Evolutionary conservation across 495 filamentous ascomycete species (phyloP), one percentile per base, ranked within the genome.

Genomic region (Copromyces sp.): DNA sequence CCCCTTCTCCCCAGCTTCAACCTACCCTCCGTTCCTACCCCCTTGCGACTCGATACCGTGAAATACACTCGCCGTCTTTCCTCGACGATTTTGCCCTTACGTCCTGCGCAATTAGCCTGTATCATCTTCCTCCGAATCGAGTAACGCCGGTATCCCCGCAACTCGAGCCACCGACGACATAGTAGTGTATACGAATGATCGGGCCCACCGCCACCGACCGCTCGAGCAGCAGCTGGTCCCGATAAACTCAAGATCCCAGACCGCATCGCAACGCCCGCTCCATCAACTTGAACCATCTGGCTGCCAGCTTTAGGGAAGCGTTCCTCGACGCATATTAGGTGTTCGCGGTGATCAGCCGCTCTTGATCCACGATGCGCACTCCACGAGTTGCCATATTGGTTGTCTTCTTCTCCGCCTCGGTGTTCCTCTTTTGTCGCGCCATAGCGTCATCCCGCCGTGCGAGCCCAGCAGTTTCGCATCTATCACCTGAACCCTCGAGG

Each of bases 391-490:
- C 78, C 75, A 84, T 86, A 35, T 78, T 86, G 73, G 78, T 77
- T 29, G 78, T 85, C 72, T 85, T 84, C 79, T 81, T 82, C 70
- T 77, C 83, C 47, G 81, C 84, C 14, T 84, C 81, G 17, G 75
- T 86, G 61, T 84, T 86, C 77, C 83, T 86, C 72, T 73, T 85
- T 45, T 83, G 79, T 73, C 83, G 84, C 69, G 80, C 83, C 37
- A 75, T 86, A 71, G 80, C 74, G 40, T 81, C 83, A 9, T 70
- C 72, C 68, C 77, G 73, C 40, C 77, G 74, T 20, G 73, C 81
- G 69, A 72, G 74, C 37, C 59, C 80, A 9, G 69, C 75, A 41
- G 73, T 79, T 40, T 72, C 78, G 8, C 75, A 80, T 4, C 68
- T 74, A 39, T 39, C 81, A 11, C 41, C 75, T 38, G 79, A 75